phyloP scores from a whole-genome alignment of 495 filamentous ascomycete species.

The Podospora tetraspora region DNA sequence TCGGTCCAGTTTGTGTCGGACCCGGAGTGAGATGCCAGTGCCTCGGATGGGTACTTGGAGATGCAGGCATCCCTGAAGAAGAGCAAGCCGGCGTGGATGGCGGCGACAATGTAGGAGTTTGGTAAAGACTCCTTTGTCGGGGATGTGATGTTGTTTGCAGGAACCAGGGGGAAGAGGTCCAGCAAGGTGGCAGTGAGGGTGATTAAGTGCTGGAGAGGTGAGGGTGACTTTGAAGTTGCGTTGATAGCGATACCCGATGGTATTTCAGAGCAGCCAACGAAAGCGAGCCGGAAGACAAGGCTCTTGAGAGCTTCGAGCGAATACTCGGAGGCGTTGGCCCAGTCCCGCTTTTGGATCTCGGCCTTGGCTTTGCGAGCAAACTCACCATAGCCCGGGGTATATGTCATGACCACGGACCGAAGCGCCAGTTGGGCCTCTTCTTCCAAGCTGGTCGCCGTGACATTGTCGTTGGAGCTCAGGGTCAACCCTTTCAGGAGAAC shows the following conservation, averaged over 20 bases:
- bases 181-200: constrained; percentile 18
- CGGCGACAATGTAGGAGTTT: constrained; percentile 24
- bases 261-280: constrained; percentile 33
- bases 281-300: constrained; percentile 27
- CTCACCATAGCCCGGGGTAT: constrained; percentile 31
- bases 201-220: constrained; percentile 27
- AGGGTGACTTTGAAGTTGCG: constrained; percentile 8
- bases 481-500: constrained; percentile 20
- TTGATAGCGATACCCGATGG: constrained; percentile 16
- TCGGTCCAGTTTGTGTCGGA: constrained; percentile 23
- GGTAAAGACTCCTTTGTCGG: constrained; percentile 8
- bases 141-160: background rate
- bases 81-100: constrained; percentile 25
- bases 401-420: constrained; percentile 33
- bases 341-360: constrained; percentile 28
- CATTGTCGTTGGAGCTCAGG: constrained; percentile 30
- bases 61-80: constrained; percentile 30
- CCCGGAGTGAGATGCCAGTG: constrained; percentile 7
- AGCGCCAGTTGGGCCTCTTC: constrained; percentile 38
- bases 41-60: constrained; percentile 14
- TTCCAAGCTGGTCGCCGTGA: constrained; percentile 26
- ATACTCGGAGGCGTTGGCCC: constrained; percentile 26
- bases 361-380: constrained; percentile 17
- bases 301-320: constrained; percentile 23
- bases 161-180: constrained; percentile 25